These are phyloP conservation scores for Crepidotus variabilis DNA, from an alignment of 768 basidiomycete species.

Conservation along the genomic window DNA sequence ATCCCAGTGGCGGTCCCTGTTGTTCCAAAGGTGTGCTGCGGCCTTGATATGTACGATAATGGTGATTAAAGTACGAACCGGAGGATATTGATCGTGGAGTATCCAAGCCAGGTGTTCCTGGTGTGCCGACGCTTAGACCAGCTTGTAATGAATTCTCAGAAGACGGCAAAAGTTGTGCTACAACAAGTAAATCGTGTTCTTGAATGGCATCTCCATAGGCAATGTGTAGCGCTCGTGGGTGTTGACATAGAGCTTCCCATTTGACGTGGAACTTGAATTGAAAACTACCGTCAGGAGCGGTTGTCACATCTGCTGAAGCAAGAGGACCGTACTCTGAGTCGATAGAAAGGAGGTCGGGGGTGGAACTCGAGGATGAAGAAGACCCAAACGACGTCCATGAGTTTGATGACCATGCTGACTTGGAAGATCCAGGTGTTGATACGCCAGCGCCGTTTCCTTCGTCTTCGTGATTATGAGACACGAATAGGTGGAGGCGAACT, in stretches of 20 bases:
- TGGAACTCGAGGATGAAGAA: conserved; percentile 7
- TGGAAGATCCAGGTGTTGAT: neutral
- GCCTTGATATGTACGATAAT: neutral
- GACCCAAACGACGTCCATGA: neutral
- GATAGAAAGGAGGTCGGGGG: conserved; percentile 20
- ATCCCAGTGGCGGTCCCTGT: conserved; percentile 6
- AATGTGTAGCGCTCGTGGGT: conserved; percentile 54
- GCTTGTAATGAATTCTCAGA: neutral
- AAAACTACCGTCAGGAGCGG: conserved; percentile 72
- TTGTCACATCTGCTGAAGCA: conserved; percentile 44
- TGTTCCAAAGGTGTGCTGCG: neutral
- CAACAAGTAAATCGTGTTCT: conserved; percentile 54
- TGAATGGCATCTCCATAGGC: conserved; percentile 49
- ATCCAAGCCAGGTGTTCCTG: neutral
- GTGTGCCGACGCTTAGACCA: neutral
- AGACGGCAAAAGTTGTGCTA: conserved; percentile 43
- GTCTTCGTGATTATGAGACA: conserved; percentile 28
- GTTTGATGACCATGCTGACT: neutral
- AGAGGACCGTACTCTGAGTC: conserved; percentile 41
- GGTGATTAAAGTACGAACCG: neutral
- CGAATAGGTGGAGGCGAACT: conserved; percentile 61
- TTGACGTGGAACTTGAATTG: conserved; percentile 54
- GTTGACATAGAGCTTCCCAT: conserved; percentile 66
- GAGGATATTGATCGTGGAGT: conserved; percentile 4
- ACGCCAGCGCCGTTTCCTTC: neutral